Conservation (phyloP, 108 stramenopile genomes). For the Fistulifera pelliculosa region DNA sequence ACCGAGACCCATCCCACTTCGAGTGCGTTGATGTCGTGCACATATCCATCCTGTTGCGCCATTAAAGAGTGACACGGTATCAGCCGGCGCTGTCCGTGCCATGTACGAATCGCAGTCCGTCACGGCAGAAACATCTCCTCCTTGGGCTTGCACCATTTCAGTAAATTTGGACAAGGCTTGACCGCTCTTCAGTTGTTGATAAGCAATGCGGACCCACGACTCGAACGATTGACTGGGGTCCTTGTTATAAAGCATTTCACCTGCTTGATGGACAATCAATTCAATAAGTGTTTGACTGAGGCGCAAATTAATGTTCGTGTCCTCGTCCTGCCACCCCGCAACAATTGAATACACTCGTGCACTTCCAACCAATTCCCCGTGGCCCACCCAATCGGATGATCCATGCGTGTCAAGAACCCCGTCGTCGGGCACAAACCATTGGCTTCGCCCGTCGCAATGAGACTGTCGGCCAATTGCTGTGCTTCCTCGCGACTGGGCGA, state of each 20-base stretch:
- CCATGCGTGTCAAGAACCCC: slow-evolving; percentile 75
- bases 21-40: slow-evolving; percentile 45
- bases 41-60: slow-evolving; percentile 26
- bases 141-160: slow-evolving; percentile 73
- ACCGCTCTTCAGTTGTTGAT: slow-evolving; percentile 42
- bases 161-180: slow-evolving; percentile 51
- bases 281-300: slow-evolving; percentile 38
- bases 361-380: slow-evolving; percentile 85
- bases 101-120: neutral
- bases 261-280: slow-evolving; percentile 51
- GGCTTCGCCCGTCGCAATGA: slow-evolving; percentile 65
- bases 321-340: slow-evolving; percentile 9
- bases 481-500: slow-evolving; percentile 45
- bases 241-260: slow-evolving; percentile 38
- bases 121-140: slow-evolving; percentile 32
- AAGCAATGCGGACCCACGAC: slow-evolving; percentile 32
- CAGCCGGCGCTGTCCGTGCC: slow-evolving; percentile 1
- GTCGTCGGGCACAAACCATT: slow-evolving; percentile 59
- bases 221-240: slow-evolving; percentile 19
- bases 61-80: slow-evolving; percentile 12
- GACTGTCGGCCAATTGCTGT: slow-evolving; percentile 38
- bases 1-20: slow-evolving; percentile 45
- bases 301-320: slow-evolving; percentile 13
- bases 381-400: slow-evolving; percentile 51
- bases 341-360: slow-evolving; percentile 61